Percentiles rank a stretch among this genome's conserved stretches.
phyloP scores from a whole-genome alignment of 495 filamentous ascomycete species.

The Penicillium lagena region DNA sequence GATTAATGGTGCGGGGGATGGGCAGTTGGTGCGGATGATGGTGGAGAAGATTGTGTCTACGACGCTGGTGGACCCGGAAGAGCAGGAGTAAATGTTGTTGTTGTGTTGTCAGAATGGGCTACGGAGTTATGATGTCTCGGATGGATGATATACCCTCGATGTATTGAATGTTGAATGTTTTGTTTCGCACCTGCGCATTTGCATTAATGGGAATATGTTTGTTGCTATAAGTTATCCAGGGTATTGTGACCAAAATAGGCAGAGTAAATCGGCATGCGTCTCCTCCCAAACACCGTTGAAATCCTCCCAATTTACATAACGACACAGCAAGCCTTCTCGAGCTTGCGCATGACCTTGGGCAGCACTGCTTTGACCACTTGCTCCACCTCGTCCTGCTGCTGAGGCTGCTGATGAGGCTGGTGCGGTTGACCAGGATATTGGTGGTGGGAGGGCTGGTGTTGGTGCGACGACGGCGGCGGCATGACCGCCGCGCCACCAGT shows the following conservation, averaged over 20 bases:
- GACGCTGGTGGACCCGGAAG: constrained; percentile 24
- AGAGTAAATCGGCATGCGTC: background rate
- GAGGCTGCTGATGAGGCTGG: constrained; percentile 30
- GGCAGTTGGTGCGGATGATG: constrained; percentile 35
- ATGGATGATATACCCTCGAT: constrained; percentile 2
- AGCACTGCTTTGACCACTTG: constrained; percentile 56
- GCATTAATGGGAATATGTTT: constrained; percentile 2
- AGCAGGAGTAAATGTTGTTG: background rate
- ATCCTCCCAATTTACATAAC: constrained; percentile 59
- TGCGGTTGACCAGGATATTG: constrained; percentile 28
- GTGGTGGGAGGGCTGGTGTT: constrained; percentile 24
- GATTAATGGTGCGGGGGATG: constrained; percentile 24
- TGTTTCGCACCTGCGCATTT: background rate
- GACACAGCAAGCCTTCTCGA: constrained; percentile 66
- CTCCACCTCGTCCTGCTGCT: constrained; percentile 58
- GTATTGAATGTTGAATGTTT: no score
- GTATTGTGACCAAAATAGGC: no score
- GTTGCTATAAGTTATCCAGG: no score
- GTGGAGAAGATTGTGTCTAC: constrained; percentile 40
- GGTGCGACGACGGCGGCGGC: constrained; percentile 36
- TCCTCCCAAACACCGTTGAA: background rate
- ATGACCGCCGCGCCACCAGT: constrained; percentile 53
- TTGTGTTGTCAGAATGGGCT: background rate
- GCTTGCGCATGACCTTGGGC: constrained; percentile 52
- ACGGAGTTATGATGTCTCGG: background rate